A percentile compares a stretch with the other conserved stretches of the same genome.
These are phyloP conservation scores for Gonapodya prolifera DNA, from an alignment of 192 early-diverging fungal genomes.

Conservation along the genomic window DNA sequence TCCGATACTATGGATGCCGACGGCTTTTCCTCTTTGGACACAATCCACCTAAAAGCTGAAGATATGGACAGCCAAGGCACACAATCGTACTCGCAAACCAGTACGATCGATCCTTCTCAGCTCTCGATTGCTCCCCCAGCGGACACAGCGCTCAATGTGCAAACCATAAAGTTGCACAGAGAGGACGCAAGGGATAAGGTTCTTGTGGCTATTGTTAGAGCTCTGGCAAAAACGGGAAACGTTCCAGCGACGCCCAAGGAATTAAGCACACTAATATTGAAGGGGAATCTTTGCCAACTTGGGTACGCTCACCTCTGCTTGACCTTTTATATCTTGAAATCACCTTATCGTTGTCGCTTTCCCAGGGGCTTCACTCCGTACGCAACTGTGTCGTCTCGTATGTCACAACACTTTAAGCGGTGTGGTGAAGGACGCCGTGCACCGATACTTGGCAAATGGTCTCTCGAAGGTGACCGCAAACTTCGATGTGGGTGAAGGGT, in stretches of 20 bases:
- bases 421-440: slow-evolving; percentile 58
- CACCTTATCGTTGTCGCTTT: neutral
- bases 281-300: slow-evolving; percentile 59
- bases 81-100: too few relatives aligned
- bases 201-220: slow-evolving; percentile 77
- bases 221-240: slow-evolving; percentile 59
- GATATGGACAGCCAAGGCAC: too few relatives aligned
- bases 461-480: neutral
- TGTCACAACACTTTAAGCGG: slow-evolving; percentile 80
- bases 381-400: slow-evolving; percentile 78
- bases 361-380: slow-evolving; percentile 69
- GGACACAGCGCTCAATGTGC: too few relatives aligned
- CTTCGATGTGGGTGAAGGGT: too few relatives aligned
- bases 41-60: too few relatives aligned
- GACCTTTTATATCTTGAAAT: neutral
- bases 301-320: slow-evolving; percentile 41
- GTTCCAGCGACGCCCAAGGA: slow-evolving; percentile 71
- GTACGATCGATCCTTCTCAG: too few relatives aligned
- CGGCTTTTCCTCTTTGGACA: too few relatives aligned
- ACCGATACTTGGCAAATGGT: slow-evolving; percentile 47
- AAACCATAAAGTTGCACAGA: slow-evolving; percentile 42
- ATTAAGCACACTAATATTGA: slow-evolving; percentile 63
- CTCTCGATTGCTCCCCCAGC: too few relatives aligned
- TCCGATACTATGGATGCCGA: too few relatives aligned
- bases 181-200: slow-evolving; percentile 75